These are phyloP conservation scores for Coix lacrymajobi DNA, from an alignment of 176 grass and related monocot species.

Conservation along the genomic window DNA sequence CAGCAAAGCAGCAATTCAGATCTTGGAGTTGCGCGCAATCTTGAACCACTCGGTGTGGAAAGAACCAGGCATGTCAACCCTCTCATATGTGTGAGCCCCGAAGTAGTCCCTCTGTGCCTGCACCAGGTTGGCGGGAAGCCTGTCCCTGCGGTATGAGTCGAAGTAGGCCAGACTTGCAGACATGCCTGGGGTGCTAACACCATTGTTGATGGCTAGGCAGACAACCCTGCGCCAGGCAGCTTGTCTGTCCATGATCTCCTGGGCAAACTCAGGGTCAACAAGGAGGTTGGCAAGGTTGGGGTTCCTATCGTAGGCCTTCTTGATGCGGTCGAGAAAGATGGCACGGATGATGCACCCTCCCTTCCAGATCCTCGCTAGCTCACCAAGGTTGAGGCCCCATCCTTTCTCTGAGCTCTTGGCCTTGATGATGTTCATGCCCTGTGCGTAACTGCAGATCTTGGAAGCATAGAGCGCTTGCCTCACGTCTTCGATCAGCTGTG, in stretches of 20 bases:
- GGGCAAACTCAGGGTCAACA: constrained; percentile 70
- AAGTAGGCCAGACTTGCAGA: constrained; percentile 71
- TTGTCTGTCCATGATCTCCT: constrained; percentile 80
- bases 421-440: constrained; percentile 85
- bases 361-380: constrained; percentile 88
- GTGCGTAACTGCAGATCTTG: constrained; percentile 78
- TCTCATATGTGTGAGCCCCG: constrained; percentile 76
- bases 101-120: constrained; percentile 91
- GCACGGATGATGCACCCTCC: constrained; percentile 84
- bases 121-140: constrained; percentile 66
- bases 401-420: constrained; percentile 71
- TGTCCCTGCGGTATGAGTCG: constrained; percentile 67
- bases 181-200: constrained; percentile 75
- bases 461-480: constrained; percentile 70
- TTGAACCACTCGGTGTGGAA: constrained; percentile 91
- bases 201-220: constrained; percentile 70
- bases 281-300: constrained; percentile 58
- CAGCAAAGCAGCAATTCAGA: constrained; percentile 25
- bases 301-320: constrained; percentile 73
- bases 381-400: constrained; percentile 71
- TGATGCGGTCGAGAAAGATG: constrained; percentile 84
- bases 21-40: constrained; percentile 53
- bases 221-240: constrained; percentile 60
- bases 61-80: constrained; percentile 60
- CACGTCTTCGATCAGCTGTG: constrained; percentile 69